phyloP scores from a whole-genome alignment of 768 basidiomycete genomes.

The Termitomyces titanicus region DNA sequence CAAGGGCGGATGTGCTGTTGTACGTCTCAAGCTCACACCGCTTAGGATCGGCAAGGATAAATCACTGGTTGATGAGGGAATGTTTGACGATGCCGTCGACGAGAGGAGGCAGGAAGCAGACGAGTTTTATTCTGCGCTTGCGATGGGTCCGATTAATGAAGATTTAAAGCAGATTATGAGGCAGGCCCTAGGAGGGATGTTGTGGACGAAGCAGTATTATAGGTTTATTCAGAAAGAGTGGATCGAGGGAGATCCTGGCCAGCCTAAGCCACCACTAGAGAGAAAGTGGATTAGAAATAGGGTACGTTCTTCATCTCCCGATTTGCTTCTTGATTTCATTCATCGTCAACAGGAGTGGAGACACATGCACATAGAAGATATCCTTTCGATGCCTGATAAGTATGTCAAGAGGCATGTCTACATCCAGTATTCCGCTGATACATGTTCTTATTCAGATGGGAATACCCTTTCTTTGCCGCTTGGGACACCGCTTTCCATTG shows the following conservation, averaged over 20 bases:
- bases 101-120: constrained; percentile 91
- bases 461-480: constrained; percentile 98
- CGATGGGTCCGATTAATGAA: constrained; percentile 81
- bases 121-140: constrained; percentile 87
- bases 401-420: constrained; percentile 30
- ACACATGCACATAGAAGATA: constrained; percentile 92
- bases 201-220: constrained; percentile 99
- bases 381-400: constrained; percentile 99
- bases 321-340: not conserved
- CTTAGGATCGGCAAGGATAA: constrained; percentile 67
- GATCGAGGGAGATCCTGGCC: constrained; percentile 93
- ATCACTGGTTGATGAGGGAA: constrained; percentile 81
- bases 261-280: constrained; percentile 90
- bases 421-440: not conserved
- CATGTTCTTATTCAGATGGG: constrained; percentile 58
- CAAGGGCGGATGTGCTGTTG: constrained; percentile 91
- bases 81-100: constrained; percentile 88
- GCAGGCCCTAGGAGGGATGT: constrained; percentile 94
- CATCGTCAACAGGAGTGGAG: constrained; percentile 72
- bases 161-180: constrained; percentile 96
- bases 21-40: constrained; percentile 89
- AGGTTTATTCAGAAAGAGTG: constrained; percentile 95
- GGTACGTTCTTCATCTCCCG: constrained; percentile 36
- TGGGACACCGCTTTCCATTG: constrained; percentile 99
- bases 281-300: constrained; percentile 82